phyloP scores from a whole-genome alignment of 805 yeast genomes.

The Wickerhamiella azyma region DNA sequence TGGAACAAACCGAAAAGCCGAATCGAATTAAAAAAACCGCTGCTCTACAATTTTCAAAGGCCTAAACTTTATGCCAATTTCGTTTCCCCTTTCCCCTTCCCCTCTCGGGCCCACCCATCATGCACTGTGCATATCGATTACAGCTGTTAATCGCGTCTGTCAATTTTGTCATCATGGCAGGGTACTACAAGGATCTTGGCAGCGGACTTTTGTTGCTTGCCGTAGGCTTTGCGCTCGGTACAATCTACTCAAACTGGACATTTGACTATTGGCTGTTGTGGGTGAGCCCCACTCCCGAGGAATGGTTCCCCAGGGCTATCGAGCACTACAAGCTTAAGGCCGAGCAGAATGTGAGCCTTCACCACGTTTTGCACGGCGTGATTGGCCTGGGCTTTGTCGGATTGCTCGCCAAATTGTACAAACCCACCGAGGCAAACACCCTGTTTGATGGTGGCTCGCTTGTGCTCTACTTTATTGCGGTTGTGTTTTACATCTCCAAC shows the following conservation, averaged over 20 bases:
- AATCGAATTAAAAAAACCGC: too few relatives aligned
- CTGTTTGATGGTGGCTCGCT: conserved; percentile 83
- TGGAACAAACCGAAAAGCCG: too few relatives aligned
- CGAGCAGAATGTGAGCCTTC: conserved; percentile 43
- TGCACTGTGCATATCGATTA: too few relatives aligned
- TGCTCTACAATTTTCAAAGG: too few relatives aligned
- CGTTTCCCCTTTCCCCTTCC: neutral
- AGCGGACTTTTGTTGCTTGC: conserved; percentile 26
- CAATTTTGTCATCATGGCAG: conserved; percentile 6
- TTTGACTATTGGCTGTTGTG: conserved; percentile 71
- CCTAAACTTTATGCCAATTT: neutral
- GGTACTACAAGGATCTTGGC: conserved; percentile 15
- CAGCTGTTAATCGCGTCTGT: too few relatives aligned
- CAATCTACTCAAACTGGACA: conserved; percentile 62
- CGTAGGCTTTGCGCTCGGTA: conserved; percentile 68
- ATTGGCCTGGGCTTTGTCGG: conserved; percentile 58
- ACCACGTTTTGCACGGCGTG: conserved; percentile 50
- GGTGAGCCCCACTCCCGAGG: conserved; percentile 36
- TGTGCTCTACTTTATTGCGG: conserved; percentile 54
- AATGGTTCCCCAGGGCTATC: conserved; percentile 47
- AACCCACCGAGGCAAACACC: conserved; percentile 74
- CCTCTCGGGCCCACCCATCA: neutral
- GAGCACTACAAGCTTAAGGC: conserved; percentile 66
- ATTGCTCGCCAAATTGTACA: conserved; percentile 60
- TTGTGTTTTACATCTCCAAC: conserved; percentile 76